Evolutionary conservation across 2,329 filamentous ascomycete genomes (phyloP), one percentile per base, ranked within the genome.

Genomic region (Penicillium concentricum): DNA sequence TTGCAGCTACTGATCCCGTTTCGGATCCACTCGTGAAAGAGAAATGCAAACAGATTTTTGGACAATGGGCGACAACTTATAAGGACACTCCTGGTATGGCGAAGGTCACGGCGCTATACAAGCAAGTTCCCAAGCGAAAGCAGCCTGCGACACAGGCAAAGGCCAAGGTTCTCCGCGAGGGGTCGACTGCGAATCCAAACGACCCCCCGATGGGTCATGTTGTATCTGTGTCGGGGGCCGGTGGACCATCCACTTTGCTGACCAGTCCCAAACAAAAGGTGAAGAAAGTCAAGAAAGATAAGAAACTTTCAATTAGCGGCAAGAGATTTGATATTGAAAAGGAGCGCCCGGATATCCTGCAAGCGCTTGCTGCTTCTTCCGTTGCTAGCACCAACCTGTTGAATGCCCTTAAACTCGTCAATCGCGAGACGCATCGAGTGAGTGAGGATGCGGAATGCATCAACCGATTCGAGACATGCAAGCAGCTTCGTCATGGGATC

Each of bases 321-420:
- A 84, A 83, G 68, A 79, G 84, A 0, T 97, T 97, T 79, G 91
- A 89, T 69, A 81, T 97, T 0, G 90, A 95, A 65, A 88, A 86
- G 38, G 94, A 97, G 73, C 93, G 93, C 73, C 89, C 90, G 0
- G 82, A 89, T 58, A 92, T 99, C 79, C 88, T 96, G 63, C 85
- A 88, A 60, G 85, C 88, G n/a, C 92, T 99, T 61, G 94, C 93
- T 3, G 90, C 93, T 45, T 86, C 92, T 0, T 92, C 91, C 0
- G 90, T 97, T 38, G 90, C 92, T 4, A 88, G 91, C n/a, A 97
- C 90, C 0, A 96, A 96, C 70, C 81, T 99, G 38, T 82, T 88
- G 69, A 97, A 99, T 69, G 85, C 88, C 1, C 80, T 99, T 37
- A 92, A 94, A 72, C 86, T 89, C 52, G 92, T 97, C 76, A 97